phyloP scores from a whole-genome alignment of 2,329 filamentous ascomycete species.

The Aspergillus jensenii region DNA sequence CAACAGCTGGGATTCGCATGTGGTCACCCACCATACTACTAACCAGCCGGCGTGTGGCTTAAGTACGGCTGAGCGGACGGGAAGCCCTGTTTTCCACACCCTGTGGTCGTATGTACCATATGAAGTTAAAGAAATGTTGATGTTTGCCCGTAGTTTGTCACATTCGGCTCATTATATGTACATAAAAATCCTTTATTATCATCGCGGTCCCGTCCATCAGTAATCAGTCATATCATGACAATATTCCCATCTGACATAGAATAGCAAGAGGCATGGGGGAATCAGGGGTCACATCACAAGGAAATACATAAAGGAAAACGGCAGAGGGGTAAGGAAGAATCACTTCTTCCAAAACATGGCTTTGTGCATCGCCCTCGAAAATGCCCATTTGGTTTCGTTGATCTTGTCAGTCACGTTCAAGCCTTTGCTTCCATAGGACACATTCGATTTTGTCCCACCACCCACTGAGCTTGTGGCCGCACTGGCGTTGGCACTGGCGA shows the following conservation, averaged over 20 bases:
- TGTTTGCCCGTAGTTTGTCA: neutral
- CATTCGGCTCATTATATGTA: constrained; percentile 6
- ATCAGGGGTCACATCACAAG: constrained; percentile 5
- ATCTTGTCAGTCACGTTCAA: constrained; percentile 37
- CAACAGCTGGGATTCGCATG: no score
- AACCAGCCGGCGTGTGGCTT: no score
- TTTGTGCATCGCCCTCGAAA: constrained; percentile 33
- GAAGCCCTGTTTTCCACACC: no score
- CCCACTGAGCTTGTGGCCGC: constrained; percentile 21
- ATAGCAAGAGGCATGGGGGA: constrained; percentile 9
- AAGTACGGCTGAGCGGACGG: no score
- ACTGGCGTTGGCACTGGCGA: constrained; percentile 27
- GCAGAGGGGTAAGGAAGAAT: constrained; percentile 4
- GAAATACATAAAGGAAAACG: constrained; percentile 1
- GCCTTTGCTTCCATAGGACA: constrained; percentile 31
- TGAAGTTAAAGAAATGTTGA: no score
- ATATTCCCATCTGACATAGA: constrained; percentile 21
- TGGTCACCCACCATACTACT: no score
- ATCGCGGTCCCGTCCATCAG: constrained; percentile 8
- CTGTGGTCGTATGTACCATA: no score
- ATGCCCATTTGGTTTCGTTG: constrained; percentile 35
- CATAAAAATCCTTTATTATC: neutral
- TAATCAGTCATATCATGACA: constrained; percentile 18
- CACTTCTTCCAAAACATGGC: constrained; percentile 43
- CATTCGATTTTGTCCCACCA: constrained; percentile 15